Evolutionary conservation across 495 filamentous ascomycete genomes (phyloP), one percentile per base, ranked within the genome.

Genomic region (Neurospora cerealis): DNA sequence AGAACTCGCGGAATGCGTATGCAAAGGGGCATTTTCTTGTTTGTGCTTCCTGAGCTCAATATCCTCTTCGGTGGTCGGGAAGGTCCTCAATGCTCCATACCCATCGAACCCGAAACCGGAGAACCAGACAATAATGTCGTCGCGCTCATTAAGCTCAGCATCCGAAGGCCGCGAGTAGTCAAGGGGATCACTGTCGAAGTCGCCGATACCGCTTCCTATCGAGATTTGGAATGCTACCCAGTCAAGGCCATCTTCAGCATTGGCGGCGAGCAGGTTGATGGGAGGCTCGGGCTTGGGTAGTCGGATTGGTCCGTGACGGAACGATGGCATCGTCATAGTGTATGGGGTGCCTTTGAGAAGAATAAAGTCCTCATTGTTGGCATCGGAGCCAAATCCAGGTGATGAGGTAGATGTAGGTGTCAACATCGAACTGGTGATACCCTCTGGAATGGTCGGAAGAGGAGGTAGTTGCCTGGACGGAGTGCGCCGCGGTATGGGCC

Each of bases 151-250:
- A 7, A 80, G 79, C 40, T 85, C 82, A 32, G 76, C 78, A 4
- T 80, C 80, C 17, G 77, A 79, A 39, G 77, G 77, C 32, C 77
- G 79, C 21, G 82, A 79, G 44, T 73, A 80, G 73, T 87, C 84
- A 72, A 83, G 83, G 19, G 79, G 76, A 44, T 86, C 84, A 54
- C 78, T 78, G 71, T 85, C 80, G 5, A 82, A 83, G 74, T 84
- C 84, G 40, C 84, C 84, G 19, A 82, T 82, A 7, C 83, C 85
- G 34, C 86, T 86, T 0, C 83, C 78, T 66, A 88, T 87, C 10
- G 87, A 86, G 80, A 88, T 87, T 76, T 89, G 86, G 75, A 87
- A 88, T 13, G 86, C 86, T 24, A 86, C 87, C 86, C 85, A 88
- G 79, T 89, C 86, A 9, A 89, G 78, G 36, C 79, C 82, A 36